These are phyloP conservation scores for Cercospora zeina DNA, from an alignment of 2,329 filamentous ascomycete genomes.

Conservation along the genomic window DNA sequence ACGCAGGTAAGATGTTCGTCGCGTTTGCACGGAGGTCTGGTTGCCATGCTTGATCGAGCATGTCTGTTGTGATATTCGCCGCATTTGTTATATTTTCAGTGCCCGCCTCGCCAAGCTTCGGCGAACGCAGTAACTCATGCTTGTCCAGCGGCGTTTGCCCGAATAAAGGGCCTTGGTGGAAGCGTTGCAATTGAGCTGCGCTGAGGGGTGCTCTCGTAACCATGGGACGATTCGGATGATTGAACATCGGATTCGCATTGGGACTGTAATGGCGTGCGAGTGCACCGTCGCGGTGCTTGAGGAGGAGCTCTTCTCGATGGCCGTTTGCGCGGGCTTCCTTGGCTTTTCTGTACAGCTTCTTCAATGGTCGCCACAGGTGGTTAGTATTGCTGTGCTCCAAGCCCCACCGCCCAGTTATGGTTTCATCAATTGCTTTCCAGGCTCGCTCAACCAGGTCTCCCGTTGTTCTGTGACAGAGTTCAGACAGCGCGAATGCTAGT, in stretches of 20 bases:
- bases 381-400: slow-evolving; percentile 46
- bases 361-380: slow-evolving; percentile 64
- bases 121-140: slow-evolving; percentile 38
- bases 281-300: slow-evolving; percentile 26
- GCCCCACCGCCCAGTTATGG: slow-evolving; percentile 47
- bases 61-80: slow-evolving; percentile 13
- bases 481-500: slow-evolving; percentile 61
- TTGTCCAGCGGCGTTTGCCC: slow-evolving; percentile 40
- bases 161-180: slow-evolving; percentile 38
- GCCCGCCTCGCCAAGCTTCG: slow-evolving; percentile 29
- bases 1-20: background rate
- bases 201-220: slow-evolving; percentile 40
- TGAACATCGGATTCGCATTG: slow-evolving; percentile 41
- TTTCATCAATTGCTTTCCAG: slow-evolving; percentile 58
- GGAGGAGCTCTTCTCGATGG: slow-evolving; percentile 42
- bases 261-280: slow-evolving; percentile 37
- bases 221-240: slow-evolving; percentile 32
- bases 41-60: slow-evolving; percentile 17
- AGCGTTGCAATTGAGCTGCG: slow-evolving; percentile 38
- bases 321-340: slow-evolving; percentile 56
- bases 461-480: slow-evolving; percentile 58
- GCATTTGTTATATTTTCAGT: slow-evolving; percentile 27
- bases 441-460: slow-evolving; percentile 61
- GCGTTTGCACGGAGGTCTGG: slow-evolving; percentile 11
- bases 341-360: slow-evolving; percentile 62